A percentile compares a stretch with the other conserved stretches of the same genome.
Evolutionary conservation across 768 basidiomycete species (phyloP).

Genomic region (Macrolepiota fuliginosa): DNA sequence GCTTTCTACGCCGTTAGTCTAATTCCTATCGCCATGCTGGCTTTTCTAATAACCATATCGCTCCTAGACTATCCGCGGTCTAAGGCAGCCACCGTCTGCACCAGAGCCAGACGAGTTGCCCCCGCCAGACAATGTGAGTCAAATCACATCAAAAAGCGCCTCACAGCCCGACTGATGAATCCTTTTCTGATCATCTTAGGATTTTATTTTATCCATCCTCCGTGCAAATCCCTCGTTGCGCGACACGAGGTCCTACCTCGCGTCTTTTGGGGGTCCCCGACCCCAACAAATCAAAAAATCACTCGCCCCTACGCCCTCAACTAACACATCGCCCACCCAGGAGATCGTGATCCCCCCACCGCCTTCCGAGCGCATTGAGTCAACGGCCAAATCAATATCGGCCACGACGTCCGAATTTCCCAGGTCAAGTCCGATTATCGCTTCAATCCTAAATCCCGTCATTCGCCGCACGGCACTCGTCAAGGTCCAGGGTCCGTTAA

Average conservation of each 20-base stretch:
- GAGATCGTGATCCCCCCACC: slow-evolving; percentile 25
- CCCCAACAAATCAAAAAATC: slow-evolving; percentile 40
- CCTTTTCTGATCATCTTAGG: slow-evolving; percentile 45
- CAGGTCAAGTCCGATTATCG: slow-evolving; percentile 54
- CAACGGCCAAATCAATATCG: slow-evolving; percentile 32
- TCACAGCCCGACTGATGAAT: slow-evolving; percentile 10
- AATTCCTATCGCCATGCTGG: slow-evolving; percentile 7
- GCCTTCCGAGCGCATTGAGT: slow-evolving; percentile 20
- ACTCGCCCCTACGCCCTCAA: not conserved
- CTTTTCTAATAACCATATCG: not conserved
- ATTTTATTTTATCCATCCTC: slow-evolving; percentile 94
- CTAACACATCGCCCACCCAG: slow-evolving; percentile 25
- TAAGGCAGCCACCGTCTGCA: slow-evolving; percentile 32
- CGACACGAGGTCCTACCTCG: slow-evolving; percentile 88
- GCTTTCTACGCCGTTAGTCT: slow-evolving; percentile 57
- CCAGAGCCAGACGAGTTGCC: slow-evolving; percentile 33
- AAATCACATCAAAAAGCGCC: slow-evolving; percentile 2
- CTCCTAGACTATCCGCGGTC: slow-evolving; percentile 40
- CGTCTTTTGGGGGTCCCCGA: slow-evolving; percentile 70
- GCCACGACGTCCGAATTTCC: slow-evolving; percentile 28
- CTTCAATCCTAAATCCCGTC: slow-evolving; percentile 83
- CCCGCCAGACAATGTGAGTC: slow-evolving; percentile 50
- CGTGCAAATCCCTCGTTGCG: slow-evolving; percentile 89
- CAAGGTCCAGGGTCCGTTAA: slow-evolving; percentile 96
- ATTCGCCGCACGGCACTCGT: slow-evolving; percentile 88